Base-by-base conservation (phyloP, 2,329 filamentous ascomycete genomes). In the Pyrenophora tritici-repentis region DNA sequence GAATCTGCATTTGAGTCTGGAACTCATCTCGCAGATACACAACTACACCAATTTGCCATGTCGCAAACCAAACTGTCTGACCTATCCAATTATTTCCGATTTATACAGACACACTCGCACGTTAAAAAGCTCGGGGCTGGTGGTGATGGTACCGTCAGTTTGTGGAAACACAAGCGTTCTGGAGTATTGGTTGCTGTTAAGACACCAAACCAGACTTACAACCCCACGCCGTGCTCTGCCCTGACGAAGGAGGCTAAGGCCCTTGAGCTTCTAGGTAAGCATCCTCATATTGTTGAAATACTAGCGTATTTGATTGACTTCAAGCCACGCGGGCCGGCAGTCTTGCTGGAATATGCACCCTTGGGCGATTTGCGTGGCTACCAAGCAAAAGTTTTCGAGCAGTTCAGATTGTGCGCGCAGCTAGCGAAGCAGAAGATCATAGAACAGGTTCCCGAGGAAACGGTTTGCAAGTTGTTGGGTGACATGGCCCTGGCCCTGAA, bases 391-490 rank as follows among this genome's bases (percentile, higher is more conserved):
- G n/a, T n/a, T n/a, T n/a, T n/a, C n/a, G n/a, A n/a, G n/a, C n/a
- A n/a, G n/a, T n/a, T n/a, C n/a, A n/a, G n/a, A 4, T 53, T 55
- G 49, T 29, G 24, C 8, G 3, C 5, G 2, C 42, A 60, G n/a
- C 40, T 57, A 10, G 18, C 13, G 3, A 35, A 41, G 17, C 29
- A 46, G 8, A 17, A 42, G 5, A 34, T 26, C 6, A 33, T 22
- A 3, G 9, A 37, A 29, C 47, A 35, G 1, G 35, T 60, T 7
- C 56, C 62, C 4, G 68, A 71, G 38, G 37, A 55, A 1, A 66
- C 65, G 0, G 38, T 71, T 8, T 68, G 65, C 60, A 71, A 70
- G 42, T 31, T 66, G 8, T 47, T 68, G 10, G 41, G 39, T 4
- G 66, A 70, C 18, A 53, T 68, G 45, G 42, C 39, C n/a, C 50